Evolutionary conservation across 2,329 filamentous ascomycete genomes (phyloP).

Genomic region (Aschersonia sp.): DNA sequence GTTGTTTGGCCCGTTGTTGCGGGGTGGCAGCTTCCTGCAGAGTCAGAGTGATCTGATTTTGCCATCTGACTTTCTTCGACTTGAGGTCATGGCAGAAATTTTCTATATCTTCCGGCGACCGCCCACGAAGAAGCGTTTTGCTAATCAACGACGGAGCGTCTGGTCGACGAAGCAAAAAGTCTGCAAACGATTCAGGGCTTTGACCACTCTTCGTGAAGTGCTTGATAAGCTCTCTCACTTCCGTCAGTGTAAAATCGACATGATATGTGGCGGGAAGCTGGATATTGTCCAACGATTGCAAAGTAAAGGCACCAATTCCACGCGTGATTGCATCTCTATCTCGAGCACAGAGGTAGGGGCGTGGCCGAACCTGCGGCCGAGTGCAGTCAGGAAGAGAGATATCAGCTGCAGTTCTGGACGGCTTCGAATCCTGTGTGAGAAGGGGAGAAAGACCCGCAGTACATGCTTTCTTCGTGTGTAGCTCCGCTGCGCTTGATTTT

Average conservation of each 20-base stretch:
- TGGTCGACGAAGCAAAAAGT: conserved; percentile 6
- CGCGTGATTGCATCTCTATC: conserved; percentile 14
- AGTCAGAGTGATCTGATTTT: not conserved
- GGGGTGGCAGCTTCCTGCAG: conserved; percentile 6
- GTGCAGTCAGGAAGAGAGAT: not conserved
- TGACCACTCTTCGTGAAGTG: conserved; percentile 8
- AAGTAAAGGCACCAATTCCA: conserved; percentile 7
- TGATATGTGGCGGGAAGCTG: conserved; percentile 17
- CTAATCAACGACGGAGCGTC: conserved; percentile 12
- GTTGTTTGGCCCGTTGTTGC: conserved; percentile 4
- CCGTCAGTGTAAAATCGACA: conserved; percentile 28
- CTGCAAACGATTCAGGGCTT: conserved; percentile 4
- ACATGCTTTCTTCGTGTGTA: too few species aligned
- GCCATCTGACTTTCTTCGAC: conserved; percentile 4
- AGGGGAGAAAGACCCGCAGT: too few species aligned
- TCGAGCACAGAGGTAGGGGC: conserved; percentile 12
- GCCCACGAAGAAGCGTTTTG: conserved; percentile 8
- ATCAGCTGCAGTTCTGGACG: too few species aligned
- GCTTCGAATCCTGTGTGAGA: too few species aligned
- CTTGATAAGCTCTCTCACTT: conserved; percentile 16
- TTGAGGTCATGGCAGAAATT: conserved; percentile 18
- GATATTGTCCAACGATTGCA: conserved; percentile 1
- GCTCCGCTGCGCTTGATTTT: too few species aligned
- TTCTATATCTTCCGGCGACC: conserved; percentile 13
- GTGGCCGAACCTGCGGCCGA: conserved; percentile 3